Evolutionary conservation across 345 rosid genomes (phyloP), one percentile per base, ranked within the genome.

Genomic region (Murraya paniculata): DNA sequence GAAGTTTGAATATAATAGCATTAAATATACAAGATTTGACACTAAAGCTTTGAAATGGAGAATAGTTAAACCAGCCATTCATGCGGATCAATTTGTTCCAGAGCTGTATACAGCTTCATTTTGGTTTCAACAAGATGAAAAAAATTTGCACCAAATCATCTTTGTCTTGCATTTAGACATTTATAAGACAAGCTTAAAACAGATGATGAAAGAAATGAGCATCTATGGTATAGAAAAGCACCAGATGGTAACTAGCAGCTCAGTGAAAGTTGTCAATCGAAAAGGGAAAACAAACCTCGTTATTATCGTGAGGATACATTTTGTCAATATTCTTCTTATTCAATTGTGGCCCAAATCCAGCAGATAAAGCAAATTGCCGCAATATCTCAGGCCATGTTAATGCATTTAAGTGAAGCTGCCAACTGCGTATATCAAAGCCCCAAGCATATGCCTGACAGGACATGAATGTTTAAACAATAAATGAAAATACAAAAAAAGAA

Each of bases 351-450:
- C 98, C 97, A 41, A 89, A 91, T 67, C 97, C 96, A 18, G 97
- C 93, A 77, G 96, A 90, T 33, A 92, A 83, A 80, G 91, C 94
- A 19, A 94, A 81, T 80, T 94, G 98, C 75, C 97, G 86, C 87
- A 94, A 82, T 77, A 94, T 90, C 78, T 94, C 98, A 75, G 97
- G 97, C 98, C 98, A 94, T 30, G 98, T 92, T 73, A 90, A 81
- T 50, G 82, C 87, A 83, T 91, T 92, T 86, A 94, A 80, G 87
- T 91, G 89, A 68, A 82, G 73, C 77, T 88, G 90, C 98, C 98
- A 94, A 80, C 88, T 90, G 72, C 86, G 84, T 75, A 92, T 87
- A 82, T 91, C 94, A 82, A 92, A 94, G n/a, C 98, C 97, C 98
- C 98, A 94, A 53, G 92, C 86, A 80, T 88, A 92, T 57, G 97